Conservation (phyloP, 1,139 yeast species). For the Magnusiomyces fungicola region DNA sequence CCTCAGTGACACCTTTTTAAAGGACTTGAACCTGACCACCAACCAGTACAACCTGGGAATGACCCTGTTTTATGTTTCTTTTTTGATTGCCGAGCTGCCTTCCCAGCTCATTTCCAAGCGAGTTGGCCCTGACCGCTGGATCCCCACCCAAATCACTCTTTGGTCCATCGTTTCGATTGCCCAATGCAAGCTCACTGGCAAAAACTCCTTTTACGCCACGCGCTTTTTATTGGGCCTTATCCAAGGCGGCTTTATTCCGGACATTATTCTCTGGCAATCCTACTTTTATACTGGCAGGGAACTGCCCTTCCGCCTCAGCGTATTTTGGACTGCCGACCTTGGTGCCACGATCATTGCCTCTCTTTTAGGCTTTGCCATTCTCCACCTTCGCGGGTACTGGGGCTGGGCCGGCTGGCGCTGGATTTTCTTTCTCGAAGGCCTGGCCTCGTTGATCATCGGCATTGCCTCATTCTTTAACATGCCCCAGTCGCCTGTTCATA, state of each 20-base stretch:
- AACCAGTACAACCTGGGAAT: constrained; percentile 45
- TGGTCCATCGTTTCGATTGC: constrained; percentile 47
- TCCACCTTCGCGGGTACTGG: constrained; percentile 37
- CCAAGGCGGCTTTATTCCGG: constrained; percentile 53
- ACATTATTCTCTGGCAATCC: constrained; percentile 44
- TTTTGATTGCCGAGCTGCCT: constrained; percentile 46
- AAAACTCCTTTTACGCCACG: constrained; percentile 36
- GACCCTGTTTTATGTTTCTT: constrained; percentile 39
- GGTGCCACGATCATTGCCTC: constrained; percentile 29
- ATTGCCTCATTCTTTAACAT: constrained; percentile 45
- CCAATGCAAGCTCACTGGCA: constrained; percentile 38
- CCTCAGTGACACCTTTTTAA: constrained; percentile 42
- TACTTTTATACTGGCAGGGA: constrained; percentile 47
- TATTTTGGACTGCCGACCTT: constrained; percentile 38
- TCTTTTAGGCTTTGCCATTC: constrained; percentile 40
- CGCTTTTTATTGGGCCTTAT: constrained; percentile 42
- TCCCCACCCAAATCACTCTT: constrained; percentile 43
- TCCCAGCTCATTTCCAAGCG: constrained; percentile 46
- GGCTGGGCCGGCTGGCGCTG: constrained; percentile 52
- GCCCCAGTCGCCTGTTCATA: constrained; percentile 57
- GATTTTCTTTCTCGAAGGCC: constrained; percentile 59
- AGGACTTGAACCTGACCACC: constrained; percentile 40
- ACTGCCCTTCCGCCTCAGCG: constrained; percentile 42
- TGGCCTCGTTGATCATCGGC: constrained; percentile 50
- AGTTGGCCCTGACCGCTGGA: constrained; percentile 49